phyloP scores from a whole-genome alignment of 2,329 filamentous ascomycete genomes.

The Aspergillus uvarum region DNA sequence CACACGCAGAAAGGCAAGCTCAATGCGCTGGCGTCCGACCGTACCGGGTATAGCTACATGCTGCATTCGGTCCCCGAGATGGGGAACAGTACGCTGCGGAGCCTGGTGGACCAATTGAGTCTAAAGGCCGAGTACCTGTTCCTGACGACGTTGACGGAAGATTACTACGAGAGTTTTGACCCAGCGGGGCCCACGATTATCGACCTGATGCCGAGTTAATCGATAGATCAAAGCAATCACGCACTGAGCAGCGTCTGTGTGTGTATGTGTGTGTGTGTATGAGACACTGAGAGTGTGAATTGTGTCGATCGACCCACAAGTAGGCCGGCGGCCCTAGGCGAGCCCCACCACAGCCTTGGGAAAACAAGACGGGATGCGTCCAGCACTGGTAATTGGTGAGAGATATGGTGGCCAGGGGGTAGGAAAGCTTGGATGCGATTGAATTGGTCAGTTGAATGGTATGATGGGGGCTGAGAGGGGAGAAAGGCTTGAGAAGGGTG shows the following conservation, averaged over 20 bases:
- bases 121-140: conserved; percentile 13
- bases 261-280: too few species aligned
- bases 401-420: background rate
- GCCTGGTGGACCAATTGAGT: conserved; percentile 13
- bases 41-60: conserved; percentile 11
- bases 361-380: background rate
- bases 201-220: conserved; percentile 12
- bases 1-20: background rate
- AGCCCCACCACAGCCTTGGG: too few species aligned
- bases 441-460: background rate
- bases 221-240: background rate
- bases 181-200: conserved; percentile 7
- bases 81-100: conserved; percentile 4
- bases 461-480: background rate
- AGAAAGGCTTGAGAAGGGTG: too few species aligned
- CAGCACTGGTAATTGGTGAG: background rate
- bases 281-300: background rate
- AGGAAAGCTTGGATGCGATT: background rate
- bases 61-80: conserved; percentile 14
- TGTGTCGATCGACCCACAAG: background rate
- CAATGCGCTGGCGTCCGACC: background rate
- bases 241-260: too few species aligned
- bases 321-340: background rate
- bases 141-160: conserved; percentile 5
- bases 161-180: conserved; percentile 17